A percentile compares a stretch with the other conserved stretches of the same genome.
These are phyloP conservation scores for Crassisporium funariophilum DNA, from an alignment of 768 basidiomycete species.

Conservation along the genomic window DNA sequence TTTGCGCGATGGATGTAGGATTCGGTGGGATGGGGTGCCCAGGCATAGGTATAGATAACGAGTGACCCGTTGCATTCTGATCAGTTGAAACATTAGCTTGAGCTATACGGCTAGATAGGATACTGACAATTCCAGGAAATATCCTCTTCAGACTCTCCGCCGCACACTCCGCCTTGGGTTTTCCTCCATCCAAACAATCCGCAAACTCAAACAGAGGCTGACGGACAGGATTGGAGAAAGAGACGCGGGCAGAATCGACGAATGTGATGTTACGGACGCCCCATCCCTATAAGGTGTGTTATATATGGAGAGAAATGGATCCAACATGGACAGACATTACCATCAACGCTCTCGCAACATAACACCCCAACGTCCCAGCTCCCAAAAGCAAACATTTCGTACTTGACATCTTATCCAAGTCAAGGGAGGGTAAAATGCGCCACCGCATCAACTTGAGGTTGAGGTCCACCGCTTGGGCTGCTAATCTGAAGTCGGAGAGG, in stretches of 20 bases:
- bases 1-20: constrained; percentile 51
- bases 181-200: constrained; percentile 91
- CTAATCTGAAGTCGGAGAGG: constrained; percentile 56
- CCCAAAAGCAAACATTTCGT: constrained; percentile 88
- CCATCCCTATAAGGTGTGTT: constrained; percentile 69
- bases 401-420: constrained; percentile 82
- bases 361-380: constrained; percentile 96
- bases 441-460: constrained; percentile 98
- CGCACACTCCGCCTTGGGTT: constrained; percentile 90
- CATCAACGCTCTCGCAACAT: constrained; percentile 91
- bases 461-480: constrained; percentile 96
- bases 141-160: constrained; percentile 85
- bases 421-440: constrained; percentile 88
- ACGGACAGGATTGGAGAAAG: constrained; percentile 96
- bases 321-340: constrained; percentile 43
- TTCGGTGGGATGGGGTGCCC: constrained; percentile 83
- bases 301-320: background rate
- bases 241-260: constrained; percentile 88
- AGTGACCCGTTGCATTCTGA: constrained; percentile 81
- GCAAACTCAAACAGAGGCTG: constrained; percentile 96
- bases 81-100: background rate
- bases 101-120: background rate
- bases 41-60: constrained; percentile 92
- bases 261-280: constrained; percentile 93
- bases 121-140: constrained; percentile 87